A percentile compares a stretch with the other conserved stretches of the same genome.
phyloP scores from a whole-genome alignment of 495 filamentous ascomycete genomes.

The Trichoderma parareesei region DNA sequence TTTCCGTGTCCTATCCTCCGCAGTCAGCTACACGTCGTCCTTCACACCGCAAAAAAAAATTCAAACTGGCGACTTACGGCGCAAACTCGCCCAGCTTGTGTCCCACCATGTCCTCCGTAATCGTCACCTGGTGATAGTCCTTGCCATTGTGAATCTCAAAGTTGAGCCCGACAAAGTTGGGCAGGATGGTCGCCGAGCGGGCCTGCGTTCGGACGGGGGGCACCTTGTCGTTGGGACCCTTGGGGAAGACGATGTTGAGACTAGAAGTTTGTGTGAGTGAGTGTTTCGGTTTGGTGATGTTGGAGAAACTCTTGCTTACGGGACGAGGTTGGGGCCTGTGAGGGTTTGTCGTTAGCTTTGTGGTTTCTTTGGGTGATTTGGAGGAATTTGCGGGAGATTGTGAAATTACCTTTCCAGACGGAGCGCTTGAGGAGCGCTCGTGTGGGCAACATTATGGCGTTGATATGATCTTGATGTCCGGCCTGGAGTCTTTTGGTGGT shows the following conservation, averaged over 20 bases:
- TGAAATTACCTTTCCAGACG: slow-evolving; percentile 48
- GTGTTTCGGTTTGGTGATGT: neutral
- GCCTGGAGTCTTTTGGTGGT: neutral
- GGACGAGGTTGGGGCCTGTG: slow-evolving; percentile 62
- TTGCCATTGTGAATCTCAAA: slow-evolving; percentile 97
- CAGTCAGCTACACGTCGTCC: slow-evolving; percentile 6
- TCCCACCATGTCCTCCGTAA: slow-evolving; percentile 98
- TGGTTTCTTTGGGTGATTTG: neutral
- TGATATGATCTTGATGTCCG: neutral
- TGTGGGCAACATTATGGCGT: slow-evolving; percentile 44
- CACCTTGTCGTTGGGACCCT: slow-evolving; percentile 48
- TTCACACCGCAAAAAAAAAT: neutral
- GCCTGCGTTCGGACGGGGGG: slow-evolving; percentile 83
- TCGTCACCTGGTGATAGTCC: slow-evolving; percentile 74
- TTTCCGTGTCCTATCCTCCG: slow-evolving; percentile 68
- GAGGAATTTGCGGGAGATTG: too few species aligned
- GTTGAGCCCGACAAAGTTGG: slow-evolving; percentile 87
- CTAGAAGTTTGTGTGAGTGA: slow-evolving; percentile 25
- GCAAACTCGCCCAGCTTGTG: slow-evolving; percentile 96
- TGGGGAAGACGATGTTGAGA: slow-evolving; percentile 53
- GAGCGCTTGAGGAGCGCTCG: slow-evolving; percentile 45
- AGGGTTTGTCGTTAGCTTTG: slow-evolving; percentile 12
- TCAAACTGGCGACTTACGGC: slow-evolving; percentile 49
- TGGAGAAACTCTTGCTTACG: slow-evolving; percentile 36
- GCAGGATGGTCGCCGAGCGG: slow-evolving; percentile 85